A percentile compares a stretch with the other conserved stretches of the same genome.
These are phyloP conservation scores for Orbilia brochopaga DNA, from an alignment of 2,329 filamentous ascomycete genomes.

Conservation along the genomic window DNA sequence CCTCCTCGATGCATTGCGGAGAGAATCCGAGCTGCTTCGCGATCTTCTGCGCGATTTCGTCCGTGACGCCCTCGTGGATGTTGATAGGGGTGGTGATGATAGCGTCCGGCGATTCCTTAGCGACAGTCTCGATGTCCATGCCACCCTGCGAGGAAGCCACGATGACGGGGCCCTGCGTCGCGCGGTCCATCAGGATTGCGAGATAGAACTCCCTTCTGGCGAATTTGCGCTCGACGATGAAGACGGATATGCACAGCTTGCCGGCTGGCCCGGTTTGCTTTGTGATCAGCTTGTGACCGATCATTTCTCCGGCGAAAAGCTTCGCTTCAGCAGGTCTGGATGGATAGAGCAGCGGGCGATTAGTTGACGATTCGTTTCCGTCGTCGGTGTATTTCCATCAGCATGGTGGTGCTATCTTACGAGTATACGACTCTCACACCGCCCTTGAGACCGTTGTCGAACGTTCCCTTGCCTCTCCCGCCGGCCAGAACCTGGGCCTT, in stretches of 20 bases:
- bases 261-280: slow-evolving; percentile 97
- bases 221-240: slow-evolving; percentile 99
- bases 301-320: slow-evolving; percentile 99
- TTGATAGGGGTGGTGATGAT: slow-evolving; percentile 93
- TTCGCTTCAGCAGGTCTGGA: slow-evolving; percentile 82
- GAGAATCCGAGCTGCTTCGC: slow-evolving; percentile 94
- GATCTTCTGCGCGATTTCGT: slow-evolving; percentile 89
- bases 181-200: slow-evolving; percentile 96
- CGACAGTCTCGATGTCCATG: slow-evolving; percentile 98
- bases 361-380: slow-evolving; percentile 27
- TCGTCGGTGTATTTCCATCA: background rate
- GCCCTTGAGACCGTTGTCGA: slow-evolving; percentile 98
- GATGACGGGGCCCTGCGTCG: slow-evolving; percentile 87
- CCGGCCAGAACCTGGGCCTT: slow-evolving; percentile 98
- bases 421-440: slow-evolving; percentile 99
- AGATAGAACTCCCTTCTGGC: slow-evolving; percentile 99
- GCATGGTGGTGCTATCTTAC: slow-evolving; percentile 59
- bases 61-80: slow-evolving; percentile 92
- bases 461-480: slow-evolving; percentile 95
- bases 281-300: slow-evolving; percentile 98
- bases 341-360: slow-evolving; percentile 55
- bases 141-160: slow-evolving; percentile 97
- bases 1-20: slow-evolving; percentile 94
- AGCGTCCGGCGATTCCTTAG: slow-evolving; percentile 95
- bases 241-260: slow-evolving; percentile 94